Conservation (phyloP, 768 basidiomycete species). For the Mycena vitilis region DNA sequence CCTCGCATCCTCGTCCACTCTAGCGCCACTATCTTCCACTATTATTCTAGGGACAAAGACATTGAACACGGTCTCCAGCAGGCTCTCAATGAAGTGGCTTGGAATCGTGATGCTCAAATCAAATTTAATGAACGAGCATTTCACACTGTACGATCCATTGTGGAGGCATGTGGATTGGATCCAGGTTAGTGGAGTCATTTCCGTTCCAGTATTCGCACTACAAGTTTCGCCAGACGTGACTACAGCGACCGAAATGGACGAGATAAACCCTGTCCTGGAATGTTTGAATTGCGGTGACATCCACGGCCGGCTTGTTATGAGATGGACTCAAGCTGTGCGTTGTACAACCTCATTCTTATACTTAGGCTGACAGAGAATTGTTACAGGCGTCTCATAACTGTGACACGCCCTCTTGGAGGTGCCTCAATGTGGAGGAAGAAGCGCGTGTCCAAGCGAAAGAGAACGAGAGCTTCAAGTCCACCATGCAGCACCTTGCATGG, state of each 20-base stretch:
- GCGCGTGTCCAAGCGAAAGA: conserved; percentile 11
- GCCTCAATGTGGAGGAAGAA: conserved; percentile 21
- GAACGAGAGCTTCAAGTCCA: neutral
- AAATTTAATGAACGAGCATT: neutral
- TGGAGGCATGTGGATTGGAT: conserved; percentile 24
- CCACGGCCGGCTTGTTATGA: conserved; percentile 10
- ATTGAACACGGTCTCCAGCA: neutral
- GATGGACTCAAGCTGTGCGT: conserved; percentile 23
- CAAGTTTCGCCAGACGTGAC: conserved; percentile 8
- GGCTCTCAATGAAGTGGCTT: neutral
- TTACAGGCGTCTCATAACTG: conserved; percentile 13
- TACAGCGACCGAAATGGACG: conserved; percentile 22
- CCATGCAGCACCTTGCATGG: neutral
- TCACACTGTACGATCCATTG: conserved; percentile 3
- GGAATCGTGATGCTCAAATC: conserved; percentile 5
- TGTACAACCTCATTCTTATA: neutral
- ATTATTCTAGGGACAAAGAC: neutral
- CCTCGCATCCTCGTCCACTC: conserved; percentile 22
- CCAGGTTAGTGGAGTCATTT: neutral
- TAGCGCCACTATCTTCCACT: neutral
- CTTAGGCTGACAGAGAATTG: neutral
- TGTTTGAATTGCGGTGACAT: conserved; percentile 22
- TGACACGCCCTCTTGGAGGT: conserved; percentile 16
- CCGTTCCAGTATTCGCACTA: neutral
- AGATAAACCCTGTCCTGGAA: conserved; percentile 24